These are phyloP conservation scores for Tetraselmis chui DNA, from an alignment of 139 green algal genomes.

Conservation along the genomic window DNA sequence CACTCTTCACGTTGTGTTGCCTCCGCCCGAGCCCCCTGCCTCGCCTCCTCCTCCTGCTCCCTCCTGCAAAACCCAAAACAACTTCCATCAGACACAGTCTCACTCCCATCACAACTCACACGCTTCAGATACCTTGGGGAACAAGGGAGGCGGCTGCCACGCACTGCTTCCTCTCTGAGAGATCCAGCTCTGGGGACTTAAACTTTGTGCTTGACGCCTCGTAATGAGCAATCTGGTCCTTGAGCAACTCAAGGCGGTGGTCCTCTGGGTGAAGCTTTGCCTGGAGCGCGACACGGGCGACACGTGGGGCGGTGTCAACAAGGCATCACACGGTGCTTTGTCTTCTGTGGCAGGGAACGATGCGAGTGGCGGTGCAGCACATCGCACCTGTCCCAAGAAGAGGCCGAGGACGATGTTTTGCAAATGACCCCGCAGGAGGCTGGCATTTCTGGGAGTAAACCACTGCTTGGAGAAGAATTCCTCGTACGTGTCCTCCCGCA, in stretches of 20 bases:
- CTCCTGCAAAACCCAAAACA: too few relatives aligned
- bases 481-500: conserved; percentile 5
- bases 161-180: neutral
- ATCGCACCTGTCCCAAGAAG: conserved; percentile 28
- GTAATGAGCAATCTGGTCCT: neutral
- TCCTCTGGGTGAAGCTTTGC: neutral
- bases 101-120: too few relatives aligned
- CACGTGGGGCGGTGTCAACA: neutral
- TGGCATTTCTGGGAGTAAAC: conserved; percentile 51
- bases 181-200: neutral
- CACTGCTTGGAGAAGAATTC: conserved; percentile 47
- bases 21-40: too few relatives aligned
- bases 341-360: neutral
- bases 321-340: neutral
- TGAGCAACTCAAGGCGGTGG: neutral
- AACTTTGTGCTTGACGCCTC: neutral
- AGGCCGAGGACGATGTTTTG: conserved; percentile 32
- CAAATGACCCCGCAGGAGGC: conserved; percentile 40
- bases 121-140: too few relatives aligned
- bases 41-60: too few relatives aligned
- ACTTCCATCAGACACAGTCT: too few relatives aligned
- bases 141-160: too few relatives aligned
- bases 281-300: neutral
- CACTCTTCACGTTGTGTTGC: too few relatives aligned
- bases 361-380: neutral